A percentile compares a stretch with the other conserved stretches of the same genome.
phyloP scores from a whole-genome alignment of 2,329 filamentous ascomycete genomes.

The Curvularia lunata region DNA sequence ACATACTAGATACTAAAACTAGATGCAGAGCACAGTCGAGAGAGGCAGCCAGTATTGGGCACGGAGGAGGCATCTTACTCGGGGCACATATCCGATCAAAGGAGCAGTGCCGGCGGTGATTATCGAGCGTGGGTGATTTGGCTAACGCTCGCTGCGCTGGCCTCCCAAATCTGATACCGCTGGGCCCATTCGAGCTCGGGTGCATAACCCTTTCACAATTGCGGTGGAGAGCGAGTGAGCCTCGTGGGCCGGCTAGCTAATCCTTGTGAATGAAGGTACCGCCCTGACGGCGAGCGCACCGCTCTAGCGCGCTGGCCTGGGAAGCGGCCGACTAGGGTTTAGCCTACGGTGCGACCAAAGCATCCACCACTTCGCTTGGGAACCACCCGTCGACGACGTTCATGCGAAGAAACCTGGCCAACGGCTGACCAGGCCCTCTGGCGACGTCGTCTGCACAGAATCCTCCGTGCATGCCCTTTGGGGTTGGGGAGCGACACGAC shows the following conservation, averaged over 20 bases:
- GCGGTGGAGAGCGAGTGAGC: slow-evolving; percentile 45
- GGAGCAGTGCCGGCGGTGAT: slow-evolving; percentile 26
- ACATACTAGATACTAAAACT: slow-evolving; percentile 7
- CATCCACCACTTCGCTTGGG: slow-evolving; percentile 21
- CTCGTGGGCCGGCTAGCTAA: slow-evolving; percentile 38
- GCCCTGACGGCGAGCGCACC: slow-evolving; percentile 39
- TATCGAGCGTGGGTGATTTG: slow-evolving; percentile 28
- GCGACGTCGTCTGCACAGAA: slow-evolving; percentile 25
- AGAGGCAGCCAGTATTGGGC: slow-evolving; percentile 35
- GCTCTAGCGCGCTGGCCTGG: slow-evolving; percentile 34
- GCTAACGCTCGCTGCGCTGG: slow-evolving; percentile 37
- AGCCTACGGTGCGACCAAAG: slow-evolving; percentile 32
- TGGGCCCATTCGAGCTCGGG: slow-evolving; percentile 36
- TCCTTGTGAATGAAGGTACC: slow-evolving; percentile 39
- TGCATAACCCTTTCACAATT: slow-evolving; percentile 47
- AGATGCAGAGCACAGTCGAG: slow-evolving; percentile 16
- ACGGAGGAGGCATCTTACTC: slow-evolving; percentile 33
- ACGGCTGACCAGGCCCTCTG: slow-evolving; percentile 22
- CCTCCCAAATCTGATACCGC: slow-evolving; percentile 33
- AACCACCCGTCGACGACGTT: slow-evolving; percentile 24
- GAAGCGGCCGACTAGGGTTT: slow-evolving; percentile 33
- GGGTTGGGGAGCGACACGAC: background rate
- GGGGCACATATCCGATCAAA: slow-evolving; percentile 23
- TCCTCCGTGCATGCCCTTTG: slow-evolving; percentile 10
- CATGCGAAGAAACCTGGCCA: slow-evolving; percentile 15